Evolutionary conservation across 805 yeast species (phyloP).

Genomic region (Candida takata): DNA sequence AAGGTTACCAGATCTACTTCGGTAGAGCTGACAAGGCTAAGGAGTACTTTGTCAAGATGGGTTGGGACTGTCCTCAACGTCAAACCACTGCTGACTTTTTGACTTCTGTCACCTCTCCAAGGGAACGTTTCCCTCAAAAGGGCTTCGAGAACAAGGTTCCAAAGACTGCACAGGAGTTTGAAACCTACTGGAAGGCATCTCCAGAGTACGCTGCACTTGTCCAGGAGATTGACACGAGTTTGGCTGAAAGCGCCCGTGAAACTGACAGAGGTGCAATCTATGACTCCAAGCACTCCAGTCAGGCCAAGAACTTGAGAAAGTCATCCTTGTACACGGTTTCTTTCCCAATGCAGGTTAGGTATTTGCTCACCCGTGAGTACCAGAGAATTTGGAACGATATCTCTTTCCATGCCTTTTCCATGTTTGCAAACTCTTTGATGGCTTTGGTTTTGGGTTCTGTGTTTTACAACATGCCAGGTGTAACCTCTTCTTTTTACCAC

Average conservation of each 20-base stretch:
- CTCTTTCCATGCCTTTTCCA: conserved; percentile 38
- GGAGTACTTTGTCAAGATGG: conserved; percentile 44
- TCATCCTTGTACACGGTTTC: conserved; percentile 49
- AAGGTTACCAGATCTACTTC: conserved; percentile 49
- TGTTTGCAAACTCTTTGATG: conserved; percentile 41
- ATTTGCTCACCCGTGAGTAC: conserved; percentile 38
- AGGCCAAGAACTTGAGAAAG: conserved; percentile 39
- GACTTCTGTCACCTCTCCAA: conserved; percentile 49
- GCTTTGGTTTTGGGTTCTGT: conserved; percentile 51
- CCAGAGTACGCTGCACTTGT: conserved; percentile 27
- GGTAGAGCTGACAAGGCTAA: conserved; percentile 42
- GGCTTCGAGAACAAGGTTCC: conserved; percentile 47
- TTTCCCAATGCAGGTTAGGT: conserved; percentile 44
- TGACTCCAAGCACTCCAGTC: conserved; percentile 45
- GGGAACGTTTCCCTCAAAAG: conserved; percentile 36
- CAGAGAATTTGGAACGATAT: conserved; percentile 43
- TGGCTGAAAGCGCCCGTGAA: conserved; percentile 3
- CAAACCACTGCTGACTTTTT: conserved; percentile 55
- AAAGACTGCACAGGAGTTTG: conserved; percentile 44
- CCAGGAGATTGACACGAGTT: conserved; percentile 7
- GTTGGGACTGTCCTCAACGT: conserved; percentile 48
- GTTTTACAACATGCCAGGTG: conserved; percentile 41
- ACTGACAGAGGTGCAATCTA: conserved; percentile 34
- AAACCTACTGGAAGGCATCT: conserved; percentile 42
- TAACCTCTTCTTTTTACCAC: conserved; percentile 42